Evolutionary conservation across 2,329 filamentous ascomycete species (phyloP), one percentile per base, ranked within the genome.

Genomic region (Colletotrichum coccodes): DNA sequence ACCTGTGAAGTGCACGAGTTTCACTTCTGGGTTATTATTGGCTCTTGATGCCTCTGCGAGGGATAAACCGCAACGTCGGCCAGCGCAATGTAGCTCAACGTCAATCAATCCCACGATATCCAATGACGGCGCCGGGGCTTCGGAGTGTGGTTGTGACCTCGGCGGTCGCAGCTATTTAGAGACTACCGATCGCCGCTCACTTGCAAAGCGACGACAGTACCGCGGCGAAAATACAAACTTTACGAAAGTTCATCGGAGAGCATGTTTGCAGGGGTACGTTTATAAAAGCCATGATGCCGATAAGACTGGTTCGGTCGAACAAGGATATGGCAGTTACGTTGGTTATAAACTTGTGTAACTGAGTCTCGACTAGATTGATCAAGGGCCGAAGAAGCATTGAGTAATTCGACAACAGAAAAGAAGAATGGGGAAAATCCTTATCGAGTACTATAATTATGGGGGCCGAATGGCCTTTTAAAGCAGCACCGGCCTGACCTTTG

Each of bases 81-180:
- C n/a, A n/a, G n/a, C n/a, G n/a, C n/a, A n/a, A n/a, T n/a, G n/a
- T n/a, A n/a, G n/a, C n/a, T n/a, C n/a, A n/a, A n/a, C n/a, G n/a
- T n/a, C n/a, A n/a, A n/a, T n/a, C n/a, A 34, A 50, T 32, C 7
- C 53, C 3, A n/a, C n/a, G 3, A 32, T 18, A 21, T 18, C 23
- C 23, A 26, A 30, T 36, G 18, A 34, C 21, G 30, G 11, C 8
- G 56, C 6, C 12, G 7, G 56, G n/a, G n/a, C 28, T 14, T 21
- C 18, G 4, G 21, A n/a, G 30, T 14, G 23, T 38, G 3, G 34
- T 63, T 57, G 44, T 26, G 34, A 64, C 60, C 54, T n/a, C 18
- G 18, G 38, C n/a, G 6, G 64, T 67, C 60, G 44, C 64, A 58
- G 52, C 60, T 67, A 67, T 64, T 64, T 64, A 44, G 7, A 64